Conservation (phyloP, 441 rosid species). For the Brassica hybrid region DNA sequence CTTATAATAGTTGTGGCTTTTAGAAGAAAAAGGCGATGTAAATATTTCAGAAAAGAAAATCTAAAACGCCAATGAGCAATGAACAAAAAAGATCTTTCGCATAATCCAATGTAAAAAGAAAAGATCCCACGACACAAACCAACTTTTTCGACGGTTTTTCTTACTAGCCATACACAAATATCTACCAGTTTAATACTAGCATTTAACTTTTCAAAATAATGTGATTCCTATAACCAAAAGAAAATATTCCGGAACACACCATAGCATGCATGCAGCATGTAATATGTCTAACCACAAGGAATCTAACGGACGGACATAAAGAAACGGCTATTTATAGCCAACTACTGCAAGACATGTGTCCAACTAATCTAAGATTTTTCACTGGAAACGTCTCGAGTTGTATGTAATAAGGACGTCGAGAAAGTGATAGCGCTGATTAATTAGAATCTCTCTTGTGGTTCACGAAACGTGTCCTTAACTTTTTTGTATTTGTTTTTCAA, state of each 20-base stretch:
- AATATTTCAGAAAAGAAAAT: background rate
- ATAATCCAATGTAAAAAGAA: conserved; percentile 14
- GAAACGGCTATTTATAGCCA: conserved; percentile 2
- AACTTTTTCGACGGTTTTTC: conserved; percentile 6
- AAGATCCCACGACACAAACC: conserved; percentile 16
- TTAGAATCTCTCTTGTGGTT: background rate
- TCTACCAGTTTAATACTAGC: background rate
- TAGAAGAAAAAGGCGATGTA: background rate
- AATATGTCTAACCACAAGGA: conserved; percentile 9
- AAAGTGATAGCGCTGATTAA: background rate
- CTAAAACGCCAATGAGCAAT: background rate
- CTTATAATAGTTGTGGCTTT: background rate
- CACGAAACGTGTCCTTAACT: conserved; percentile 6
- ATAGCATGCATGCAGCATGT: background rate
- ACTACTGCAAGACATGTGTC: background rate
- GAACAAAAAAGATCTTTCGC: conserved; percentile 17
- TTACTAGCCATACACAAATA: background rate
- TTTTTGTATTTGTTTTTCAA: background rate
- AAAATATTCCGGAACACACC: background rate
- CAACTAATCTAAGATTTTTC: background rate
- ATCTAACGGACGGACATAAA: conserved; percentile 24
- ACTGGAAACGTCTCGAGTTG: conserved; percentile 7
- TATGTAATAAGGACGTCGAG: conserved; percentile 4
- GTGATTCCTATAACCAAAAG: conserved; percentile 6
- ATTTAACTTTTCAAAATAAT: background rate